Percentiles rank a stretch among this genome's conserved stretches.
Conservation (phyloP, 2,329 filamentous ascomycete species). For the Fusarium hostae region DNA sequence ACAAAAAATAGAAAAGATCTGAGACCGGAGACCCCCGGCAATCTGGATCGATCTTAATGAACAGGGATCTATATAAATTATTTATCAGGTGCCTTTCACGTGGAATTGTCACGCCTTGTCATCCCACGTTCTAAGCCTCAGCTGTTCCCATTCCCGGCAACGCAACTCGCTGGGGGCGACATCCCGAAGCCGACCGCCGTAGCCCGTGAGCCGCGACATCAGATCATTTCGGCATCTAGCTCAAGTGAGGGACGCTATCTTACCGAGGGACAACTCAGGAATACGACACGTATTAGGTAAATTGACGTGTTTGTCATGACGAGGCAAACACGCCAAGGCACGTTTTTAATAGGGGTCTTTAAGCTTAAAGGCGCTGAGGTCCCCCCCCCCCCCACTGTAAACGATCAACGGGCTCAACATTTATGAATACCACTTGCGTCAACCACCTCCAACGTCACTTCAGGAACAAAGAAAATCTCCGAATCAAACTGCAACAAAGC, state of each 20-base stretch:
- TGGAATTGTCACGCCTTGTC: not conserved
- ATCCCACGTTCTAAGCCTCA: conserved; percentile 1
- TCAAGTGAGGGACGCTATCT: conserved; percentile 6
- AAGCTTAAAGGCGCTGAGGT: conserved; percentile 34
- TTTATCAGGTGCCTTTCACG: not conserved
- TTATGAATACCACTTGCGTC: conserved; percentile 19
- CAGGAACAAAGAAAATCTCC: not conserved
- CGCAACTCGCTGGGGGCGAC: conserved; percentile 6
- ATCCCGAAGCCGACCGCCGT: conserved; percentile 34
- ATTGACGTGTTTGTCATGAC: conserved; percentile 15
- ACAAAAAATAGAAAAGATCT: not conserved
- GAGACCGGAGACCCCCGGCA: not conserved
- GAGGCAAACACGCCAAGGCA: conserved; percentile 4
- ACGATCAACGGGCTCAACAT: not conserved
- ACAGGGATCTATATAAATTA: not conserved
- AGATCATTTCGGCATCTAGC: conserved; percentile 20
- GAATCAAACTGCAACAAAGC: not conserved
- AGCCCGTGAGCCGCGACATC: conserved; percentile 32
- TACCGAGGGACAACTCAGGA: conserved; percentile 36
- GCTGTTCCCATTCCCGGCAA: conserved; percentile 22
- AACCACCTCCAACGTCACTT: conserved; percentile 18
- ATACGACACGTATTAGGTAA: conserved; percentile 10
- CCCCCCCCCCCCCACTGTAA: conserved; percentile 29
- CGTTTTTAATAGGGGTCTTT: conserved; percentile 8
- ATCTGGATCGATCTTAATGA: conserved; percentile 1